phyloP scores from a whole-genome alignment of 169 alveolate genomes.

The Cryptosporidium xiaoi region DNA sequence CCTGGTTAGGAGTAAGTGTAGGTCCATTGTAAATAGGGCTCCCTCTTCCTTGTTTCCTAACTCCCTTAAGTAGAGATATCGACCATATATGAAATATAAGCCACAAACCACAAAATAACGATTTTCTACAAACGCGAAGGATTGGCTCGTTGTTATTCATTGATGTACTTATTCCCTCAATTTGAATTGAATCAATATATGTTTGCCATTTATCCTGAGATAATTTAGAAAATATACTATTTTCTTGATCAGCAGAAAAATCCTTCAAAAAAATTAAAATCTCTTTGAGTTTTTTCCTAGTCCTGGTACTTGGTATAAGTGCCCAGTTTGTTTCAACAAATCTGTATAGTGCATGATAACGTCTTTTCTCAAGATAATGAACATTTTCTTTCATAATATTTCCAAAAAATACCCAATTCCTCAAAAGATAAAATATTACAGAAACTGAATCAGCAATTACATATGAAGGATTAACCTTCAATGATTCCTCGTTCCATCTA shows the following conservation, averaged over 20 bases:
- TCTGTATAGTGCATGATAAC: constrained; percentile 36
- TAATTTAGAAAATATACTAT: constrained; percentile 23
- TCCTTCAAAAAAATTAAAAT: constrained; percentile 19
- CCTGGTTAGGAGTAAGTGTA: constrained; percentile 45
- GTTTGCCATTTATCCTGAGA: constrained; percentile 34
- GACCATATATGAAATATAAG: constrained; percentile 67
- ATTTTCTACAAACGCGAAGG: constrained; percentile 27
- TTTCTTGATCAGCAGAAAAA: constrained; percentile 11
- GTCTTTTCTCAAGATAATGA: constrained; percentile 39
- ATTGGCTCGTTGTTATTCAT: constrained; percentile 14
- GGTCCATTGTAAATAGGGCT: constrained; percentile 52
- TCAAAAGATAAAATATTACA: constrained; percentile 35
- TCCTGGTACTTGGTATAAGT: constrained; percentile 51
- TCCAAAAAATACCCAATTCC: constrained; percentile 64
- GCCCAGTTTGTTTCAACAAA: constrained; percentile 72
- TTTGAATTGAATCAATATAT: constrained; percentile 17
- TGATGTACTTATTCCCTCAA: constrained; percentile 22
- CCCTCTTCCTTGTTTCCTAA: constrained; percentile 35
- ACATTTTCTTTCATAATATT: not conserved
- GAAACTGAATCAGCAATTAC: constrained; percentile 52
- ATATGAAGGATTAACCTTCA: constrained; percentile 36
- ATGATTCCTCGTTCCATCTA: constrained; percentile 63
- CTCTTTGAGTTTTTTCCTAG: constrained; percentile 19
- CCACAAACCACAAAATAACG: constrained; percentile 70
- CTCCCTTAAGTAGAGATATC: constrained; percentile 48